Evolutionary conservation across 2,329 filamentous ascomycete genomes (phyloP).

Genomic region (Aspergillus spinulosporus): DNA sequence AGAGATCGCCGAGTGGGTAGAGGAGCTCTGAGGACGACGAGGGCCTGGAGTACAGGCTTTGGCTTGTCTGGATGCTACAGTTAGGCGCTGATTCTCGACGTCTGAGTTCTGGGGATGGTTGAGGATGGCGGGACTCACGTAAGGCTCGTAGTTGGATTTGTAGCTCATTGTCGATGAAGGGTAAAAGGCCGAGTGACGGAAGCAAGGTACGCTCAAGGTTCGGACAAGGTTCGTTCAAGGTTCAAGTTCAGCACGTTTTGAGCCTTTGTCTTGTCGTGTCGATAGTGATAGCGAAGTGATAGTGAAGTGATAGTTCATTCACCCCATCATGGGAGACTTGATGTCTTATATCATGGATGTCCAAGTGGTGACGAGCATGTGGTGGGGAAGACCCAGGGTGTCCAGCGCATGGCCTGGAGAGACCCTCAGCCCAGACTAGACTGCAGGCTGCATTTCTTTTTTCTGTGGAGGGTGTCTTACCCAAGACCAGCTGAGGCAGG

Average conservation of each 20-base stretch:
- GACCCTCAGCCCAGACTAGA: constrained; percentile 8
- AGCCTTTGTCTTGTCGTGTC: not conserved
- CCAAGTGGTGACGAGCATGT: not conserved
- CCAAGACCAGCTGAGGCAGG: not conserved
- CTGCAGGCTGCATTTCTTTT: constrained; percentile 2
- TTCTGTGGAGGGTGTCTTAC: constrained; percentile 3
- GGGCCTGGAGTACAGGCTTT: constrained; percentile 29
- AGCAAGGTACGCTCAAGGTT: not conserved
- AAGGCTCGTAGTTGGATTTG: constrained; percentile 43
- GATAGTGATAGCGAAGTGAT: not conserved
- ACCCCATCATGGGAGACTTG: constrained; percentile 18
- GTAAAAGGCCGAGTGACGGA: constrained; percentile 1
- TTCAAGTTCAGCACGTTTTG: not conserved
- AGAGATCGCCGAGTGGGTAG: constrained; percentile 35
- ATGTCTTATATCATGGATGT: constrained; percentile 19
- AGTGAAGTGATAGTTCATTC: not conserved
- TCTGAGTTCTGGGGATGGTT: not conserved
- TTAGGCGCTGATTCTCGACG: no score
- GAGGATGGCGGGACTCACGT: constrained; percentile 29
- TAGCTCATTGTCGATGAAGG: constrained; percentile 33
- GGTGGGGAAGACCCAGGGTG: constrained; percentile 3
- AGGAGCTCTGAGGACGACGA: constrained; percentile 33
- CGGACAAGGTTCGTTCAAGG: not conserved
- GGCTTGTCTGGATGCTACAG: constrained; percentile 23
- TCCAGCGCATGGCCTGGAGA: constrained; percentile 21